Evolutionary conservation across 1,284 basidiomycete species (phyloP).

Genomic region (Tilletiopsis washingtonensis): DNA sequence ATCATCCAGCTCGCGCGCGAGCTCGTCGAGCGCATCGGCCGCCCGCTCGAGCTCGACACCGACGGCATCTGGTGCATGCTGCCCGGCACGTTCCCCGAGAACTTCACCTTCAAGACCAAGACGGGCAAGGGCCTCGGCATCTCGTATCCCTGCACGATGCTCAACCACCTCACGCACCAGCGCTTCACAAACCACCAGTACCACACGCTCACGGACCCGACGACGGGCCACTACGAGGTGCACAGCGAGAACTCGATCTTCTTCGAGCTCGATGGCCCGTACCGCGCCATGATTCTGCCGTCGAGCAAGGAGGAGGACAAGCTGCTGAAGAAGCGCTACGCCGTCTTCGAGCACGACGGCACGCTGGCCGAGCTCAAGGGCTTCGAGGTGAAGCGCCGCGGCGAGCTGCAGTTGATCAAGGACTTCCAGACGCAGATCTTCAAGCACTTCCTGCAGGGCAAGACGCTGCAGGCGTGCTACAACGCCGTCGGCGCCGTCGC

Average conservation of each 20-base stretch:
- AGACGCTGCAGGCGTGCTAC: constrained; percentile 91
- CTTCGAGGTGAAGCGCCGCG: constrained; percentile 96
- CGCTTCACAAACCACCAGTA: constrained; percentile 98
- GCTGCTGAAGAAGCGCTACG: constrained; percentile 95
- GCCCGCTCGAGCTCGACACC: constrained; percentile 94
- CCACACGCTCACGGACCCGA: constrained; percentile 73
- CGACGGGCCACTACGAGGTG: constrained; percentile 73
- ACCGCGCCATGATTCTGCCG: constrained; percentile 97
- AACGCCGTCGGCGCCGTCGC: constrained; percentile 86
- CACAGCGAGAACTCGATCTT: constrained; percentile 99
- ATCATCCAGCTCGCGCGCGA: constrained; percentile 99
- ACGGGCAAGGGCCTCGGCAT: constrained; percentile 81
- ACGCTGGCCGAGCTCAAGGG: constrained; percentile 95
- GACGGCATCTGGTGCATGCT: constrained; percentile 99
- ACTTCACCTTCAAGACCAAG: constrained; percentile 87
- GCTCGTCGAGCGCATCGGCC: constrained; percentile 85
- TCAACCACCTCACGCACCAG: constrained; percentile 93
- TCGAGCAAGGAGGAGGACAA: constrained; percentile 99
- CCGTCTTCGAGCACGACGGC: constrained; percentile 98
- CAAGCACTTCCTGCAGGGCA: constrained; percentile 88
- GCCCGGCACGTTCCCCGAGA: constrained; percentile 92
- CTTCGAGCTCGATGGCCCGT: constrained; percentile 97
- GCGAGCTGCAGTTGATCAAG: constrained; percentile 97
- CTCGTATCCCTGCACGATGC: constrained; percentile 99
- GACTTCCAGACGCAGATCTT: constrained; percentile 99